Evolutionary conservation across 2,329 filamentous ascomycete genomes (phyloP), one percentile per base, ranked within the genome.

Genomic region (Colletotrichum sp.): DNA sequence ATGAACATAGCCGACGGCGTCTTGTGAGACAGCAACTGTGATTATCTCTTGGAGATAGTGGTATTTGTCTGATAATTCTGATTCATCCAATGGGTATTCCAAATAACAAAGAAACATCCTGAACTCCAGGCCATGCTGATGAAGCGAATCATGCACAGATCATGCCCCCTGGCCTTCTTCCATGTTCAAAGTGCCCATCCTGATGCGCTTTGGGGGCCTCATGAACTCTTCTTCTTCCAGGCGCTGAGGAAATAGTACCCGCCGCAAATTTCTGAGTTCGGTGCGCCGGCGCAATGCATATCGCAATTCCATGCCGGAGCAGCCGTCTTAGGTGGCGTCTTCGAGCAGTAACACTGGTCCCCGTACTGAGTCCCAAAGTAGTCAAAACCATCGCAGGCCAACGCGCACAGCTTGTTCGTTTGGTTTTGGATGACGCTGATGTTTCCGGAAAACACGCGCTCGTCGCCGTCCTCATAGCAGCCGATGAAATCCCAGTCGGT

Each of bases 271-370:
- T 75, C 72, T 8, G 72, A 75, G 13, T 65, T 72, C 15, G 36
- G 36, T n/a, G 72, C 62, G 16, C 69, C 72, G 15, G 32, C 70
- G 55, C 72, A 72, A 30, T 72, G 69, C 72, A 67, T 72, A 8
- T 75, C 24, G 62, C 72, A 75, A n/a, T 67, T 75, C 72, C 72
- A 75, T 6, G 24, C 21, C 28, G 68, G 72, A 26, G 68, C 62
- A 5, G 6, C 52, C 6, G 69, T 68, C 52, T 36, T 24, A 4
- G 72, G 62, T 12, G 69, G 34, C 13, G 69, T 75, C n/a, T 49
- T 52, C 3, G 62, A 75, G 39, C 52, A 71, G 28, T 67, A 75
- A 16, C 72, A 72, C n/a, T 67, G 68, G 18, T 75, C 62, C 21
- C 68, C 36, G 24, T 52, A 67, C 36, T 75, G 49, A 30, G 72